Evolutionary conservation across 1,284 basidiomycete species (phyloP), one percentile per base, ranked within the genome.

Genomic region (Hymenochaete sp.): DNA sequence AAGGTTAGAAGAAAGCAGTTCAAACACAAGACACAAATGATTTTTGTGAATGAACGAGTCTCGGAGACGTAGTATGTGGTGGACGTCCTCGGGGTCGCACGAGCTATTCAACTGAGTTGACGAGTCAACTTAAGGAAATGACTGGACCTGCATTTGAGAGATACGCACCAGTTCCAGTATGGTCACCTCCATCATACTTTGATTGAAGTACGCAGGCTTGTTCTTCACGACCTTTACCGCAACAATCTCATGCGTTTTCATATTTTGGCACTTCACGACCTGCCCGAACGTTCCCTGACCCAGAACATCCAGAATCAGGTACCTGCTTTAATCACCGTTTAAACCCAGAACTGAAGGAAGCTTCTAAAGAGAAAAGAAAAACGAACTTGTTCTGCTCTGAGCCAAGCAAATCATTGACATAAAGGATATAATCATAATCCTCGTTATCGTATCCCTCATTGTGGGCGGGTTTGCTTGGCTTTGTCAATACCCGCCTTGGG

Each of bases 161-260:
- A 33, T 3, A 73, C 86, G 53, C 48, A 93, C 91, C 66, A 97
- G 71, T 60, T 98, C 91, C 40, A 98, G 71, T 53, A 98, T 98
- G 0, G 93, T 97, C 19, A 98, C 96, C 65, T 98, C 96, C 95
- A 98, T 98, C 88, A 97, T 98, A 66, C 87, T 92, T 69, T 98
- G 95, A 61, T 98, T 96, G 65, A 97, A 93, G 68, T 98, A 98
- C 0, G 95, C 95, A 2, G 95, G 95, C 66, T 98, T 98, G 67
- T 98, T 98, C 73, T 98, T 98, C 59, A 98, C 93, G 13, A 98
- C 96, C 66, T 98, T 98, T 52, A 98, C 95, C 11, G 96, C 96
- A 35, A 96, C 91, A 43, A 98, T 90, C 62, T 97, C 93, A 64
- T 98, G 93, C 29, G 90, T 98, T 66, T 93, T 90, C 85, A 98